Evolutionary conservation across 2,329 filamentous ascomycete genomes (phyloP).

Genomic region (Sphaerulina musiva): DNA sequence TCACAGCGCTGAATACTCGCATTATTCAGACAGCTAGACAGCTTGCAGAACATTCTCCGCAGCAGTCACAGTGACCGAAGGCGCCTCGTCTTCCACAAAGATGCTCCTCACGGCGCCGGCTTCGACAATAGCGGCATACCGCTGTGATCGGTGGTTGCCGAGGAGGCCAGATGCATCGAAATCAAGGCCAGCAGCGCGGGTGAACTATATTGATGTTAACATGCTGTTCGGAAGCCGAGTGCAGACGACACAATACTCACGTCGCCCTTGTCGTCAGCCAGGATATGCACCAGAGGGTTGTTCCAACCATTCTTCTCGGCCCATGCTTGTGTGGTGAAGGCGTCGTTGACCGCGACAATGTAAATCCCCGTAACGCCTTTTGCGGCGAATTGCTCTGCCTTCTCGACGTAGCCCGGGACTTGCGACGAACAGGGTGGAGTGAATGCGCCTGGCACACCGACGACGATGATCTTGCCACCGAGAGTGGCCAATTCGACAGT

Average conservation of each 20-base stretch:
- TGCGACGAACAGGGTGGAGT: slow-evolving; percentile 28
- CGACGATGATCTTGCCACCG: slow-evolving; percentile 24
- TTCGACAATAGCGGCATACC: slow-evolving; percentile 25
- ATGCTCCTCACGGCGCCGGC: slow-evolving; percentile 21
- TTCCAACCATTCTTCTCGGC: slow-evolving; percentile 25
- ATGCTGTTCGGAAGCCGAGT: not conserved
- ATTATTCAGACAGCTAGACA: slow-evolving; percentile 4
- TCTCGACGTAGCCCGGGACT: slow-evolving; percentile 26
- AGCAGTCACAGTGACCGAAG: slow-evolving; percentile 22
- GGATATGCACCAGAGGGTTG: slow-evolving; percentile 22
- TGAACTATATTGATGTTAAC: slow-evolving; percentile 16
- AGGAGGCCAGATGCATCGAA: slow-evolving; percentile 25
- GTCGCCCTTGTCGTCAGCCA: slow-evolving; percentile 25
- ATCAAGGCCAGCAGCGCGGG: slow-evolving; percentile 21
- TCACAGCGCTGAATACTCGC: not conserved
- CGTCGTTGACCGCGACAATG: slow-evolving; percentile 27
- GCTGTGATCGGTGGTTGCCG: slow-evolving; percentile 23
- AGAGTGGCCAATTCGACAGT: slow-evolving; percentile 23
- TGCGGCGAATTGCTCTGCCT: slow-evolving; percentile 25
- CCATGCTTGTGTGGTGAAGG: slow-evolving; percentile 26
- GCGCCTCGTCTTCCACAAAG: slow-evolving; percentile 26
- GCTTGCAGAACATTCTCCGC: slow-evolving; percentile 22
- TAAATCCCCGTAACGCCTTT: slow-evolving; percentile 28
- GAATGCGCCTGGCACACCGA: slow-evolving; percentile 27
- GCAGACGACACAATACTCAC: slow-evolving; percentile 5